Conservation (phyloP, 2,329 filamentous ascomycete species). For the Aureobasidium lini region DNA sequence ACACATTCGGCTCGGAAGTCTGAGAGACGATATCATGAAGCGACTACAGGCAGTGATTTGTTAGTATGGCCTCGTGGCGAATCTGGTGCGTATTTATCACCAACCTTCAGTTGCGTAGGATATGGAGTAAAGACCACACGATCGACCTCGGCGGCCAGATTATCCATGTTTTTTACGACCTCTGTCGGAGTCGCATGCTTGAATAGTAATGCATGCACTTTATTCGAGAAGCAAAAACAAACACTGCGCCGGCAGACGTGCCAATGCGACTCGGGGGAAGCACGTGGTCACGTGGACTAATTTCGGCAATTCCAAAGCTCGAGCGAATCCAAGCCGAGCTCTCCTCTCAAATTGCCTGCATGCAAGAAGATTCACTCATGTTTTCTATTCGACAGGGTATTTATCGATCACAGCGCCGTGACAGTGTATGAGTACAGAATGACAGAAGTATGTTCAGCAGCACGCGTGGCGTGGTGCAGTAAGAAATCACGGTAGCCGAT, state of each 20-base stretch:
- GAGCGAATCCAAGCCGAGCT: too few relatives aligned
- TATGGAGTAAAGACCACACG: conserved; percentile 26
- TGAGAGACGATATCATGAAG: conserved; percentile 29
- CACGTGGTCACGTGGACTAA: background rate
- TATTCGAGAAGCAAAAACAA: conserved; percentile 6
- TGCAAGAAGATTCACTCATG: background rate
- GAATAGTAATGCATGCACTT: conserved; percentile 6
- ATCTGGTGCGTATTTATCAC: background rate
- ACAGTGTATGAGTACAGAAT: too few relatives aligned
- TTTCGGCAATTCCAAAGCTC: background rate
- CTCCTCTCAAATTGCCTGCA: too few relatives aligned
- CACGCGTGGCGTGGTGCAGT: background rate
- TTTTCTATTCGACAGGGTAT: too few relatives aligned
- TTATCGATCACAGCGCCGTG: too few relatives aligned
- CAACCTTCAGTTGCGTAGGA: conserved; percentile 27
- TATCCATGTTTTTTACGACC: background rate
- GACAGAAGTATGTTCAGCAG: background rate
- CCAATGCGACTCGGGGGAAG: background rate
- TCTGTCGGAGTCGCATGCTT: background rate
- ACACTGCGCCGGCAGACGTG: background rate
- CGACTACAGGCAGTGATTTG: conserved; percentile 20
- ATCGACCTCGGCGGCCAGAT: conserved; percentile 30
- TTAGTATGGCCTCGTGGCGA: background rate
- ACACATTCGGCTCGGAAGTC: conserved; percentile 31
- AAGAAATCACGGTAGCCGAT: background rate